Evolutionary conservation across 306 rosid genomes (phyloP), one percentile per base, ranked within the genome.

Genomic region (Quillaja saponaria): DNA sequence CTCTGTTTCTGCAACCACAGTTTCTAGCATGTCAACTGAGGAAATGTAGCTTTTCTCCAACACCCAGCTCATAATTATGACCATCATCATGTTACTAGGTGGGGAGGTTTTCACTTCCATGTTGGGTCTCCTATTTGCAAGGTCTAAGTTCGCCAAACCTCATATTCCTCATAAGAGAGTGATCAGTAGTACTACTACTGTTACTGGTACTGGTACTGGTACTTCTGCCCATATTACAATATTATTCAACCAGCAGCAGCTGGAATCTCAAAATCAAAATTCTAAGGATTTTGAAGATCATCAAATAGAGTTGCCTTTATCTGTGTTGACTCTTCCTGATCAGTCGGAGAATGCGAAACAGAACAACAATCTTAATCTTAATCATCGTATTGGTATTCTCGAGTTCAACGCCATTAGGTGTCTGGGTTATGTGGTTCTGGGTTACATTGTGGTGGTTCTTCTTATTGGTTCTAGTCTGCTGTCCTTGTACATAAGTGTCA

Each of bases 41-140:
- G 92, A 91, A 73, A 88, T 86, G 90, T 90, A 77, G 53, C n/a
- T 63, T 35, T 75, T 84, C 52, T 78, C 86, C 17, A 76, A 81
- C 38, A 18, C 66, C 42, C 90, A 84, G 19, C 90, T 84, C 40
- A 5, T 76, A 37, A 73, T 81, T 35, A 44, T 84, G 39, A 79
- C 83, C 35, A 40, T 74, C 19, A 64, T 84, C 51, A 91, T 91
- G 95, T 66, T 88, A 0, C 2, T 64, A 0, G 95, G 96, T 9
- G 88, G 96, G 0, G 95, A 91, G 49, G 77, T 79, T 49, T 84
- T 86, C 34, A 75, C 71, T 71, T 91, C 97, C 67, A 10, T 78
- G 68, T 69, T 81, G 1, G 76, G 61, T 13, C 82, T 87, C 54
- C 37, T 66, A 5, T 9, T 83, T 21, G 11, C 64, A 2, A 51